phyloP scores from a whole-genome alignment of 805 yeast genomes.

The Soucietia sequanensis region DNA sequence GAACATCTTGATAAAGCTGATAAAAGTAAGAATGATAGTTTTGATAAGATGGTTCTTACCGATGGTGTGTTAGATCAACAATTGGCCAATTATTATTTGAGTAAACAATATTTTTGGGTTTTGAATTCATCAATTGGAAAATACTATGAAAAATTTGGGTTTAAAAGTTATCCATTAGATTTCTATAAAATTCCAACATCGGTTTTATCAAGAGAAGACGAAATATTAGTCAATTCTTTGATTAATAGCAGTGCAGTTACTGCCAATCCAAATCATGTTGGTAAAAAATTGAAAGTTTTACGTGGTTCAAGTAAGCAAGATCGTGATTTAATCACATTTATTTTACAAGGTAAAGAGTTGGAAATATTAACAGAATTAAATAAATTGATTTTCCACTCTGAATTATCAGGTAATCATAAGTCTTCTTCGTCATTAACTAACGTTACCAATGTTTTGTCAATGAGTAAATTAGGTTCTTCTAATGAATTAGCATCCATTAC shows the following conservation, averaged over 20 bases:
- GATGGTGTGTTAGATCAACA: constrained; percentile 26
- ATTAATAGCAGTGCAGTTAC: constrained; percentile 7
- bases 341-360: constrained; percentile 34
- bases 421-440: constrained; percentile 35
- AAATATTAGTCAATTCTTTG: constrained; percentile 20
- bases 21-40: constrained; percentile 24
- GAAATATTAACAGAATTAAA: constrained; percentile 37
- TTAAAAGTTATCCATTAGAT: constrained; percentile 35
- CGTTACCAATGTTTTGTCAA: constrained; percentile 19
- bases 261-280: constrained; percentile 10
- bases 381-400: constrained; percentile 31
- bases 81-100: constrained; percentile 32
- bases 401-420: constrained; percentile 27
- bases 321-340: constrained; percentile 25
- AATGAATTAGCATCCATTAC: constrained; percentile 19
- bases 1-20: constrained; percentile 21
- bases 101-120: constrained; percentile 37
- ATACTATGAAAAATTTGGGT: constrained; percentile 66
- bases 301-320: constrained; percentile 22
- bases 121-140: constrained; percentile 75
- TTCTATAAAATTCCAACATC: constrained; percentile 30
- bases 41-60: constrained; percentile 29
- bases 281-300: constrained; percentile 30
- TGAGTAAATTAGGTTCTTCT: constrained; percentile 19
- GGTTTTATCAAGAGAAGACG: constrained; percentile 13